phyloP scores from a whole-genome alignment of 257 asterid genomes.

The Handroanthus guayacan region DNA sequence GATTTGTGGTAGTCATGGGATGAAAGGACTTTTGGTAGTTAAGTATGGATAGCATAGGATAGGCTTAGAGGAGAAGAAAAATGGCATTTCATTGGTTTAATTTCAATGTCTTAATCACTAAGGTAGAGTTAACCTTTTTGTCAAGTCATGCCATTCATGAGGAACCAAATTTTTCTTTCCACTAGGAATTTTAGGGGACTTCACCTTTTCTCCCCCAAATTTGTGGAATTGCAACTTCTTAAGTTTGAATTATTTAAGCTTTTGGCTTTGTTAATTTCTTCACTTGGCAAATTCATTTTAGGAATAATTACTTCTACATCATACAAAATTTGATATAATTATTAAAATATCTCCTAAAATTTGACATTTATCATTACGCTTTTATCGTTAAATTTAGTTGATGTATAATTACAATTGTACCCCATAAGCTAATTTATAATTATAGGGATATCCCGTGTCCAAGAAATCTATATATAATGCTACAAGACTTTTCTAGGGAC shows the following conservation, averaged over 20 bases:
- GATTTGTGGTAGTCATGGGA: neutral
- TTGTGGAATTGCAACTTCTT: constrained; percentile 34
- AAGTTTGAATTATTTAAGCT: constrained; percentile 26
- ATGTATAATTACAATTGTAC: too few species aligned
- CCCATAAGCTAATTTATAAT: too few species aligned
- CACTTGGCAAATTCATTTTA: neutral
- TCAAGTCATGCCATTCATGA: constrained; percentile 22
- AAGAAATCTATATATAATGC: too few species aligned
- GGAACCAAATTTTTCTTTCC: constrained; percentile 22
- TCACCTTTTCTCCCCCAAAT: constrained; percentile 20
- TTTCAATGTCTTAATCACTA: constrained; percentile 25
- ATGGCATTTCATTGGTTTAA: constrained; percentile 6
- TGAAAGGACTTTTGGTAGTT: neutral
- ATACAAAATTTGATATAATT: too few species aligned
- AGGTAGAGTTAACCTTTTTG: constrained; percentile 25
- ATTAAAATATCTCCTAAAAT: too few species aligned
- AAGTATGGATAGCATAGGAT: neutral
- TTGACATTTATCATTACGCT: too few species aligned
- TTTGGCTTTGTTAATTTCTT: neutral
- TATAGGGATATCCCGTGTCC: too few species aligned
- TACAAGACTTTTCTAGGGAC: too few species aligned
- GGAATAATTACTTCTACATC: too few species aligned
- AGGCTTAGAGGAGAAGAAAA: neutral
- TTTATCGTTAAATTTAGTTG: too few species aligned
- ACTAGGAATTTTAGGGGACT: constrained; percentile 12